Conservation (phyloP, 768 basidiomycete genomes). For the Rubroboletus pulcherrimus region DNA sequence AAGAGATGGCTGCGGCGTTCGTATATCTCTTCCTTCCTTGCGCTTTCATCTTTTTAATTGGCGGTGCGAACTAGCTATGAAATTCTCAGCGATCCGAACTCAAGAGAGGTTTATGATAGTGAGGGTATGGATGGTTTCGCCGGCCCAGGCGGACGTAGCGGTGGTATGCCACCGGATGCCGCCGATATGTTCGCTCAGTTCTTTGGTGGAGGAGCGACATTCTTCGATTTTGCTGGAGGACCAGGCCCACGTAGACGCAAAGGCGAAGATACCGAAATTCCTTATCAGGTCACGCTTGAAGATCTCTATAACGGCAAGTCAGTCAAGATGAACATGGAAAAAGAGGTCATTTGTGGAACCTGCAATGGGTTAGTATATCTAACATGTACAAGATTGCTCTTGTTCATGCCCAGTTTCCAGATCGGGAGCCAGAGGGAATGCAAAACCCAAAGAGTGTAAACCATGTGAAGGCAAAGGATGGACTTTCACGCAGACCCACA, state of each 20-base stretch:
- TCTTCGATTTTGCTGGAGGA: slow-evolving; percentile 65
- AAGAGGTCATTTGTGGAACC: slow-evolving; percentile 68
- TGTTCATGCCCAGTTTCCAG: slow-evolving; percentile 37
- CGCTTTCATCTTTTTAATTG: slow-evolving; percentile 4
- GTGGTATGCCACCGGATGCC: slow-evolving; percentile 45
- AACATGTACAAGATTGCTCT: not conserved
- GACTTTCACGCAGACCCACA: slow-evolving; percentile 55
- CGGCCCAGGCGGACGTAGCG: slow-evolving; percentile 42
- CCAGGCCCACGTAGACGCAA: slow-evolving; percentile 45
- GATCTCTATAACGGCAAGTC: slow-evolving; percentile 91
- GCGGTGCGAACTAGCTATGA: slow-evolving; percentile 58
- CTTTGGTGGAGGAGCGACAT: slow-evolving; percentile 55
- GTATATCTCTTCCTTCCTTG: slow-evolving; percentile 28
- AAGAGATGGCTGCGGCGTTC: slow-evolving; percentile 85
- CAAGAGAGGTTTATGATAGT: slow-evolving; percentile 68
- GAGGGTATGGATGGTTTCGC: slow-evolving; percentile 68
- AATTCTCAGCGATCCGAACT: slow-evolving; percentile 66
- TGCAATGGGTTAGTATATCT: slow-evolving; percentile 68
- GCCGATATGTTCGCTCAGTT: slow-evolving; percentile 74
- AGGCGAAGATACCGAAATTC: slow-evolving; percentile 71
- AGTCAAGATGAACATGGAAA: slow-evolving; percentile 86
- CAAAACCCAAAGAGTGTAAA: slow-evolving; percentile 83
- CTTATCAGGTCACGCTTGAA: slow-evolving; percentile 84
- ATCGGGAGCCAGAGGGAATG: slow-evolving; percentile 75
- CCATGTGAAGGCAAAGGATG: slow-evolving; percentile 83